Evolutionary conservation across 1,139 yeast genomes (phyloP).

Genomic region (Kurtzmaniella quercitrusa): DNA sequence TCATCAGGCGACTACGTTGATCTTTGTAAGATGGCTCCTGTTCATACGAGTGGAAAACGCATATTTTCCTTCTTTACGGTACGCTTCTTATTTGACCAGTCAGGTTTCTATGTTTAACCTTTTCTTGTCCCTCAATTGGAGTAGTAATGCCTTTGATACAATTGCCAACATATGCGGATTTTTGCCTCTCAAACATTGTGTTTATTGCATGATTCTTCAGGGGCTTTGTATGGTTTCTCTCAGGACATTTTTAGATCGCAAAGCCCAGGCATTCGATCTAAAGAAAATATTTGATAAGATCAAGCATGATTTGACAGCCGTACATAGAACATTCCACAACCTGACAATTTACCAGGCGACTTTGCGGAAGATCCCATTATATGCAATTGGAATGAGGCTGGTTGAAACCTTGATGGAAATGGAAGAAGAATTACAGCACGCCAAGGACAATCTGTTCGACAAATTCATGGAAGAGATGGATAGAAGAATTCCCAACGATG

Average conservation of each 20-base stretch:
- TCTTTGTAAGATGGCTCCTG: conserved; percentile 28
- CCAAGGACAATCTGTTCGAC: neutral
- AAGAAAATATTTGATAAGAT: neutral
- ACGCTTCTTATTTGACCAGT: conserved; percentile 23
- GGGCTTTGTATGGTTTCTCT: neutral
- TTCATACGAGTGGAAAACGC: conserved; percentile 26
- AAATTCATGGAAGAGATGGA: conserved; percentile 2
- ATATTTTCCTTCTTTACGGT: conserved; percentile 32
- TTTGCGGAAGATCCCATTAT: neutral
- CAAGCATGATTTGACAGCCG: conserved; percentile 1
- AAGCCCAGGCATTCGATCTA: neutral
- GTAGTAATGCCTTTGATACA: conserved; percentile 15
- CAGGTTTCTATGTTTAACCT: conserved; percentile 25
- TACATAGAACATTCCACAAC: neutral
- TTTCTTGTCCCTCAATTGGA: conserved; percentile 12
- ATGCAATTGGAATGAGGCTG: neutral
- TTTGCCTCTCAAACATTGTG: neutral
- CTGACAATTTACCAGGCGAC: neutral
- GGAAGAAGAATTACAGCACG: neutral
- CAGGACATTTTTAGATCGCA: neutral
- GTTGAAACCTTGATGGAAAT: neutral
- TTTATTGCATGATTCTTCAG: neutral
- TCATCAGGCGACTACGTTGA: conserved; percentile 18
- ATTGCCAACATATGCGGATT: conserved; percentile 10
- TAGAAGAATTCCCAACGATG: conserved; percentile 6